Evolutionary conservation across 1,284 basidiomycete genomes (phyloP).

Genomic region (Trichosporon sp.): DNA sequence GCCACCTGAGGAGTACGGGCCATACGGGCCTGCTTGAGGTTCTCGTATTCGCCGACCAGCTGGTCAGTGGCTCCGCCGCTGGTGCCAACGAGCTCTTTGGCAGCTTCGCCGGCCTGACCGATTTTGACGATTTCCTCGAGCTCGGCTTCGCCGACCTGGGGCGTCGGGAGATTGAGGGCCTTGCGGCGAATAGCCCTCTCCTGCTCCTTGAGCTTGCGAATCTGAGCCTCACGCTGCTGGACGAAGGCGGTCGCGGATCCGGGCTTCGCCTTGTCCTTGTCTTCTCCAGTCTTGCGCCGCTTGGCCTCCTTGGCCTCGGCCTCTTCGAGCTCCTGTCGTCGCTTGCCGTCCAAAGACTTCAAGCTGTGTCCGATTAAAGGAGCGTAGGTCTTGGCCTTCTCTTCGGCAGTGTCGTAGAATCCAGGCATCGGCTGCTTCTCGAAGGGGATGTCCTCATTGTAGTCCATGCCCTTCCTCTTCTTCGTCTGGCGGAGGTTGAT

Average conservation of each 20-base stretch:
- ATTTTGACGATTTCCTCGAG: conserved; percentile 99
- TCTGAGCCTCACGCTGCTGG: conserved; percentile 89
- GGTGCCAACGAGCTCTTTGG: conserved; percentile 67
- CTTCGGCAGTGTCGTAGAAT: conserved; percentile 95
- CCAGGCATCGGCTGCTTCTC: conserved; percentile 93
- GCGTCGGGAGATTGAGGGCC: conserved; percentile 76
- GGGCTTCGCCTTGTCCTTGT: conserved; percentile 50
- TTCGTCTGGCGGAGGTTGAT: conserved; percentile 79
- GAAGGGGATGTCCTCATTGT: conserved; percentile 97
- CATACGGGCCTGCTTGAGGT: conserved; percentile 77
- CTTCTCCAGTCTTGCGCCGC: conserved; percentile 57
- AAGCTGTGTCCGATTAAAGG: conserved; percentile 90
- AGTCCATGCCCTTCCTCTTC: conserved; percentile 97
- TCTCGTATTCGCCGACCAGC: conserved; percentile 86
- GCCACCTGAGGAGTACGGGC: conserved; percentile 88
- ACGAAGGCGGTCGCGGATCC: conserved; percentile 80
- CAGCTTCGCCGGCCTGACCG: conserved; percentile 82
- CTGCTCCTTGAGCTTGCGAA: conserved; percentile 93
- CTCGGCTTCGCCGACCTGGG: conserved; percentile 93
- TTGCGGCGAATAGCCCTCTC: conserved; percentile 87
- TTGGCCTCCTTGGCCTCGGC: conserved; percentile 81
- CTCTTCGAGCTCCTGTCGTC: conserved; percentile 65
- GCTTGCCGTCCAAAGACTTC: conserved; percentile 81
- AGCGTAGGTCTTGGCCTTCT: conserved; percentile 77
- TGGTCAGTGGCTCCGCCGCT: conserved; percentile 79